These are phyloP conservation scores for Aspergillus panamensis DNA, from an alignment of 495 filamentous ascomycete species.

Conservation along the genomic window DNA sequence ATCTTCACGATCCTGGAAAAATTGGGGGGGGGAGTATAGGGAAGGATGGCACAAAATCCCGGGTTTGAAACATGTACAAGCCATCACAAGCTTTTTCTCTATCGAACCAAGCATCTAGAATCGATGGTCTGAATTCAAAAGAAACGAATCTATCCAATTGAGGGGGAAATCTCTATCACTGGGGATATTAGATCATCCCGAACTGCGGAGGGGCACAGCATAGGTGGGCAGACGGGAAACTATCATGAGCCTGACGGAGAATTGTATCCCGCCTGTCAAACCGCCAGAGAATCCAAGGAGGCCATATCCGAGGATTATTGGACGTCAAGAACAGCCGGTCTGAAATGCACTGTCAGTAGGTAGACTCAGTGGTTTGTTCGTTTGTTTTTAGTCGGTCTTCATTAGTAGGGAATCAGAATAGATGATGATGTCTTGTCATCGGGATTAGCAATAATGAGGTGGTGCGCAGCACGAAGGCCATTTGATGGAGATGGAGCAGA, in stretches of 20 bases:
- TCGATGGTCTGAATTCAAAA: background rate
- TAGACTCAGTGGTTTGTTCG: too few species aligned
- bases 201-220: background rate
- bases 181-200: constrained; percentile 1
- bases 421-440: background rate
- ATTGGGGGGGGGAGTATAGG: constrained; percentile 15
- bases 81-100: constrained; percentile 6
- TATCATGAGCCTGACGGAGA: constrained; percentile 16
- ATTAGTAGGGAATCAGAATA: background rate
- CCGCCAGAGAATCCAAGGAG: too few species aligned
- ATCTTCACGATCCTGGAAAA: constrained; percentile 17
- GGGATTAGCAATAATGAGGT: background rate
- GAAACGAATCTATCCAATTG: constrained; percentile 1
- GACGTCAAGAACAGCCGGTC: too few species aligned
- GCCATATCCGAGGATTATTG: too few species aligned
- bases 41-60: background rate
- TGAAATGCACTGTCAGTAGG: too few species aligned
- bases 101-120: constrained; percentile 12
- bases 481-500: background rate
- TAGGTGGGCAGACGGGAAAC: constrained; percentile 19
- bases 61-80: background rate
- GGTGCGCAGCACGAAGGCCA: background rate
- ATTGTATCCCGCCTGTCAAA: constrained; percentile 26
- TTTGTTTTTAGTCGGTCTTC: too few species aligned
- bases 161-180: background rate